Conservation (phyloP, 345 rosid species). For the Salix purpurea region DNA sequence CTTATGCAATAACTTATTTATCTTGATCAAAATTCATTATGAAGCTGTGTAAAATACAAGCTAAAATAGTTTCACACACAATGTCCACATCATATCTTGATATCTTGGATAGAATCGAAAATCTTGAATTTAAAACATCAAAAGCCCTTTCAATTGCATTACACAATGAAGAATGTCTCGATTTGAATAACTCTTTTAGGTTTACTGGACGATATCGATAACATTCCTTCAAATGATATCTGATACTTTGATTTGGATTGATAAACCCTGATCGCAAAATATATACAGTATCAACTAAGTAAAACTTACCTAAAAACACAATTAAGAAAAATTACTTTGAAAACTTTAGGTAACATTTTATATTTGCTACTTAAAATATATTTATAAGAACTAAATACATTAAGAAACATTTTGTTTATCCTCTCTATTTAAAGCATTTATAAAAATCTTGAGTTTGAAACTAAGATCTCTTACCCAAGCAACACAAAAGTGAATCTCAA, state of each 20-base stretch:
- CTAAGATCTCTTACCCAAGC: too few species aligned
- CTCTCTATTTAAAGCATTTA: too few species aligned
- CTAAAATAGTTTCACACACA: background rate
- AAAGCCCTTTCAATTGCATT: constrained; percentile 12
- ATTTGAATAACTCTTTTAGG: constrained; percentile 4
- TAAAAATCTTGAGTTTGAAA: too few species aligned
- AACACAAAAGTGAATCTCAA: too few species aligned
- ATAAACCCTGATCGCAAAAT: background rate
- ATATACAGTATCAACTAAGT: background rate
- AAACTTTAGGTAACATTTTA: too few species aligned
- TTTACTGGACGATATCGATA: background rate
- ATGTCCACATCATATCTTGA: background rate
- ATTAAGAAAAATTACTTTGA: background rate
- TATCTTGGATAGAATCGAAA: background rate
- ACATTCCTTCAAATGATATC: constrained; percentile 14
- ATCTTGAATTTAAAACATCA: constrained; percentile 4
- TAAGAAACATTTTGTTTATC: too few species aligned
- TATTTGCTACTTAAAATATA: too few species aligned
- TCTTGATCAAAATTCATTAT: background rate
- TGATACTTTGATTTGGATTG: background rate
- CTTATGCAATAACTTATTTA: too few species aligned
- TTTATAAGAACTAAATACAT: too few species aligned
- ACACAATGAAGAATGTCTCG: background rate
- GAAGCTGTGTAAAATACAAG: background rate
- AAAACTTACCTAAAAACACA: background rate